These are phyloP conservation scores for Paraleonurus japonicus DNA, from an alignment of 257 asterid species.

Conservation along the genomic window DNA sequence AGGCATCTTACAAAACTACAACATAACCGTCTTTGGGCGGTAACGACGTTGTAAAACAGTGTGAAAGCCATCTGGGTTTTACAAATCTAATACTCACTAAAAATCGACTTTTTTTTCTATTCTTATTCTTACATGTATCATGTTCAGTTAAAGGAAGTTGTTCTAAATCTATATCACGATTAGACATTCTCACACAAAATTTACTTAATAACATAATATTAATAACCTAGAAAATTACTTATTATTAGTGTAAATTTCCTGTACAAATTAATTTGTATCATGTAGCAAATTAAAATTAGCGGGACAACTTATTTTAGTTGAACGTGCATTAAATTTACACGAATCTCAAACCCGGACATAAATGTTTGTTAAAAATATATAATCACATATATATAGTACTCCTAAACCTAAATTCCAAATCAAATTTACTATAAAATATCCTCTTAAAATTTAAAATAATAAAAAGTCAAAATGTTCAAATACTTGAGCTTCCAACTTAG, in stretches of 20 bases:
- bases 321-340: too few relatives aligned
- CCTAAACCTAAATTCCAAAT: not conserved
- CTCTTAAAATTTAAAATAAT: not conserved
- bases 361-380: too few relatives aligned
- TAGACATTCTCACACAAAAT: too few relatives aligned
- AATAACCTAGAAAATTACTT: too few relatives aligned
- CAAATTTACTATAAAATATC: not conserved
- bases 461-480: not conserved
- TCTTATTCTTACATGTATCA: not conserved
- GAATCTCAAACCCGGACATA: too few relatives aligned
- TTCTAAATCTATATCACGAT: too few relatives aligned
- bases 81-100: not conserved
- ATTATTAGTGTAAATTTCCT: too few relatives aligned
- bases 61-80: not conserved
- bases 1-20: not conserved
- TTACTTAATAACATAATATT: too few relatives aligned
- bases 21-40: not conserved
- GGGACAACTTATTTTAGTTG: not conserved
- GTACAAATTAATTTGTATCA: too few relatives aligned
- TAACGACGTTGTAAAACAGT: not conserved
- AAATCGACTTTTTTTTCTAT: not conserved
- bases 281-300: too few relatives aligned
- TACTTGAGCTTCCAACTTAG: not conserved
- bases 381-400: too few relatives aligned
- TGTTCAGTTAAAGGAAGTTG: not conserved